These are phyloP conservation scores for Scalesia atractyloides DNA, from an alignment of 129 eudicot species.

Conservation along the genomic window DNA sequence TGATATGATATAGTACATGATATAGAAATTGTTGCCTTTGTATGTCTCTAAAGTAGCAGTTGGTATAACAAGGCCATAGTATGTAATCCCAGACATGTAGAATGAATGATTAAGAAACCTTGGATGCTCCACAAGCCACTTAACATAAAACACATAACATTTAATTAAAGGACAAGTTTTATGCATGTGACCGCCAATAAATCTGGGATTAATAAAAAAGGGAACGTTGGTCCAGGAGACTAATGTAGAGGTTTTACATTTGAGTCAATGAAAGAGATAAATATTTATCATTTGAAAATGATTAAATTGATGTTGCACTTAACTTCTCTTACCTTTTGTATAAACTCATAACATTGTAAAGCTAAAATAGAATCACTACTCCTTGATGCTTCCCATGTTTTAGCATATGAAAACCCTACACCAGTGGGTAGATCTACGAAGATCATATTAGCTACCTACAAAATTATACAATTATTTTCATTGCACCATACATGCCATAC, in stretches of 20 bases:
- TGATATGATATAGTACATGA: background rate
- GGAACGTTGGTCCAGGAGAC: no score
- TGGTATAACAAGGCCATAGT: slow-evolving; percentile 25
- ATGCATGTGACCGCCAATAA: background rate
- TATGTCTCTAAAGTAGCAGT: slow-evolving; percentile 7
- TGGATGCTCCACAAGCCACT: slow-evolving; percentile 33
- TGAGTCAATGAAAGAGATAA: no score
- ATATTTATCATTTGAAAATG: no score
- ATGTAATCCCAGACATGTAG: slow-evolving; percentile 33
- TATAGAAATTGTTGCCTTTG: slow-evolving; percentile 5
- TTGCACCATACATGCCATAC: background rate
- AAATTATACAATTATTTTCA: background rate
- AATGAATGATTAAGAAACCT: slow-evolving; percentile 22
- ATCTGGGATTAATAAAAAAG: background rate
- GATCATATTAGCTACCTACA: slow-evolving; percentile 38
- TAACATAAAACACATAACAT: background rate
- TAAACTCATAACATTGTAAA: slow-evolving; percentile 26
- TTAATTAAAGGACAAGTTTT: no score
- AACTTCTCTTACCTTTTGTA: slow-evolving; percentile 30
- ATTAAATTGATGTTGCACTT: no score
- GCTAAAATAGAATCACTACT: slow-evolving; percentile 30
- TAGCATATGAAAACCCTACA: slow-evolving; percentile 38
- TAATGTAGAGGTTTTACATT: no score
- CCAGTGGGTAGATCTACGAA: slow-evolving; percentile 35
- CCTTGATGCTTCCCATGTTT: slow-evolving; percentile 18